Conservation (phyloP, 805 yeast species). For the Starmerella vaccinii region DNA sequence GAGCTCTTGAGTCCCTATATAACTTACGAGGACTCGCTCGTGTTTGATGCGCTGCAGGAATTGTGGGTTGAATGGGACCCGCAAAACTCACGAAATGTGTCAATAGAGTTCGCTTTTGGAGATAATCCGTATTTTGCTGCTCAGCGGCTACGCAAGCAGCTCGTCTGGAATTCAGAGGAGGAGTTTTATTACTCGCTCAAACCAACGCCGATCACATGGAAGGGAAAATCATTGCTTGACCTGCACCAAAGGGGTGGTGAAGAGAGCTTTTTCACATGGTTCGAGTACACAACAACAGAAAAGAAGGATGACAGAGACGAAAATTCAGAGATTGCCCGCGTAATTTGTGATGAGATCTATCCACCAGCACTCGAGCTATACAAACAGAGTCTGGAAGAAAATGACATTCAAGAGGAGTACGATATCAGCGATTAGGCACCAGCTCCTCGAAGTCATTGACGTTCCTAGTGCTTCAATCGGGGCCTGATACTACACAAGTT, state of each 20-base stretch:
- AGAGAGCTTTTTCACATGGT: constrained; percentile 78
- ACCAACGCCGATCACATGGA: constrained; percentile 57
- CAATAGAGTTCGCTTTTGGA: constrained; percentile 50
- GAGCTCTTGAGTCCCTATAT: constrained; percentile 70
- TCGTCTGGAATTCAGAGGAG: constrained; percentile 29
- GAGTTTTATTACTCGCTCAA: constrained; percentile 33
- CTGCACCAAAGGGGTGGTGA: constrained; percentile 35
- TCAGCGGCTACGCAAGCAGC: constrained; percentile 53
- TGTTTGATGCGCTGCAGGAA: constrained; percentile 55
- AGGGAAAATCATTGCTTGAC: constrained; percentile 50
- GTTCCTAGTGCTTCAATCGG: too few relatives aligned
- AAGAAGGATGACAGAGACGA: constrained; percentile 51
- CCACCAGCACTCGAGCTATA: constrained; percentile 77
- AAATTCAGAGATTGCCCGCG: constrained; percentile 67
- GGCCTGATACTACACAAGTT: not conserved
- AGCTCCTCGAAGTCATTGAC: too few relatives aligned
- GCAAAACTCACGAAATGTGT: constrained; percentile 45
- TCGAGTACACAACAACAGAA: constrained; percentile 69
- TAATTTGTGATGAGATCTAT: constrained; percentile 67
- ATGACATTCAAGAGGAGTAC: constrained; percentile 23
- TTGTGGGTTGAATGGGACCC: constrained; percentile 43
- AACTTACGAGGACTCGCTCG: constrained; percentile 64
- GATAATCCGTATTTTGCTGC: constrained; percentile 40
- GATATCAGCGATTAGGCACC: constrained; percentile 21
- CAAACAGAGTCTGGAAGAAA: constrained; percentile 14